Evolutionary conservation across 1,139 yeast genomes (phyloP).

Genomic region (Pichia sp.): DNA sequence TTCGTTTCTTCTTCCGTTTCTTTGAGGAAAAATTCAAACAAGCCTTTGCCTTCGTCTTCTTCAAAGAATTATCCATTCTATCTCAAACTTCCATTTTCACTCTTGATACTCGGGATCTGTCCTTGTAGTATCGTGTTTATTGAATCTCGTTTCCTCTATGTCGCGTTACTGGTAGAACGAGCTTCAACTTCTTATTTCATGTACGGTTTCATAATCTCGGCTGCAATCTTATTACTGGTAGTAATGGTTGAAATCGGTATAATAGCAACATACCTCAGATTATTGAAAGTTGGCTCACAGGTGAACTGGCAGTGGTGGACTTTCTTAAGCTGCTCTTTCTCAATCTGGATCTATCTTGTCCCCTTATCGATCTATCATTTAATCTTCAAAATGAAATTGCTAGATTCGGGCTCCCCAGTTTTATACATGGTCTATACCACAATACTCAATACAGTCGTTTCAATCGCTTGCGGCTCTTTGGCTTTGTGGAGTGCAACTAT

Average conservation of each 20-base stretch:
- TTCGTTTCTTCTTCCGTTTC: background rate
- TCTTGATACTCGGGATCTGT: slow-evolving; percentile 55
- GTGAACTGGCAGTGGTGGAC: slow-evolving; percentile 80
- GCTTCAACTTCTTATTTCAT: slow-evolving; percentile 73
- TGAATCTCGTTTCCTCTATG: slow-evolving; percentile 68
- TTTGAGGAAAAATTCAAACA: background rate
- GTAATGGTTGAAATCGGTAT: slow-evolving; percentile 73
- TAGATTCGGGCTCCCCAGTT: slow-evolving; percentile 65
- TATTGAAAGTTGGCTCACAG: slow-evolving; percentile 53
- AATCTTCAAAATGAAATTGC: slow-evolving; percentile 48
- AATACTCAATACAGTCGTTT: slow-evolving; percentile 57
- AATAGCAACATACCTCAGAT: slow-evolving; percentile 60
- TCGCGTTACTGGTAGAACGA: slow-evolving; percentile 68
- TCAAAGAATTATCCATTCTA: slow-evolving; percentile 31
- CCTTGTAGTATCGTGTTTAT: slow-evolving; percentile 82
- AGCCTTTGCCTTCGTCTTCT: background rate
- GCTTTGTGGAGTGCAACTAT: slow-evolving; percentile 51
- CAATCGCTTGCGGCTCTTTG: slow-evolving; percentile 71
- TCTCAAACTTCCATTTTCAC: slow-evolving; percentile 28
- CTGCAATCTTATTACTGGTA: slow-evolving; percentile 54
- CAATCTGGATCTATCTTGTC: slow-evolving; percentile 65
- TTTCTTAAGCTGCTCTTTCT: slow-evolving; percentile 66
- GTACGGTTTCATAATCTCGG: slow-evolving; percentile 71
- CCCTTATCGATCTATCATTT: slow-evolving; percentile 67
- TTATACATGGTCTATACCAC: slow-evolving; percentile 71